Evolutionary conservation across 345 rosid genomes (phyloP).

Genomic region (Euphorbia pulcherrima): DNA sequence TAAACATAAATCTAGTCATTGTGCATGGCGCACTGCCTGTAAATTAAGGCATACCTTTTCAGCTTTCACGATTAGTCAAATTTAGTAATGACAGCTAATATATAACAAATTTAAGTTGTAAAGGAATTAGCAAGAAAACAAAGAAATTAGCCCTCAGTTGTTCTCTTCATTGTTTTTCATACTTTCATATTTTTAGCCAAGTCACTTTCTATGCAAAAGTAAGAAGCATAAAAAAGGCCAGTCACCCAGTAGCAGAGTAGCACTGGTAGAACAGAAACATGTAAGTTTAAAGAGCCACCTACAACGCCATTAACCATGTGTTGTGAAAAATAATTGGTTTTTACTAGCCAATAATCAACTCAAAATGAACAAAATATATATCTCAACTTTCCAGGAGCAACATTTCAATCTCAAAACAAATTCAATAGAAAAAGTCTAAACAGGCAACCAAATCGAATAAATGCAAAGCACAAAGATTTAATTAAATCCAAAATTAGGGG

Average conservation of each 20-base stretch:
- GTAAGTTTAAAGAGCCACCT: neutral
- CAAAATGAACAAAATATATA: neutral
- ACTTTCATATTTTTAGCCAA: neutral
- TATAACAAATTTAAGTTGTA: conserved; percentile 1
- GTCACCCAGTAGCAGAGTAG: neutral
- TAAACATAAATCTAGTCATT: neutral
- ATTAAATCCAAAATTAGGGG: neutral
- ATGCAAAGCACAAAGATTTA: neutral
- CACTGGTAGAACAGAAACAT: neutral
- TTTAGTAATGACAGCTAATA: neutral
- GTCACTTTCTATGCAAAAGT: neutral
- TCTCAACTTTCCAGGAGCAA: neutral
- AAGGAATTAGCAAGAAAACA: neutral
- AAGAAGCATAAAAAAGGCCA: neutral
- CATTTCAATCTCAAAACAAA: neutral
- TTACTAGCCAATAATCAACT: neutral
- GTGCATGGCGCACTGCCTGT: neutral
- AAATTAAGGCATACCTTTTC: neutral
- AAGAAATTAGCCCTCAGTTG: too few relatives aligned
- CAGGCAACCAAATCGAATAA: neutral
- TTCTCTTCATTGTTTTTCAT: neutral
- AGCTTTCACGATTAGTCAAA: neutral
- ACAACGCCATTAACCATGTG: neutral
- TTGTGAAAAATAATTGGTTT: neutral
- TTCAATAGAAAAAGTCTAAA: neutral